Percentiles rank a stretch among this genome's conserved stretches.
Conservation (phyloP, 169 alveolate species). For the Plasmodium relictum region DNA sequence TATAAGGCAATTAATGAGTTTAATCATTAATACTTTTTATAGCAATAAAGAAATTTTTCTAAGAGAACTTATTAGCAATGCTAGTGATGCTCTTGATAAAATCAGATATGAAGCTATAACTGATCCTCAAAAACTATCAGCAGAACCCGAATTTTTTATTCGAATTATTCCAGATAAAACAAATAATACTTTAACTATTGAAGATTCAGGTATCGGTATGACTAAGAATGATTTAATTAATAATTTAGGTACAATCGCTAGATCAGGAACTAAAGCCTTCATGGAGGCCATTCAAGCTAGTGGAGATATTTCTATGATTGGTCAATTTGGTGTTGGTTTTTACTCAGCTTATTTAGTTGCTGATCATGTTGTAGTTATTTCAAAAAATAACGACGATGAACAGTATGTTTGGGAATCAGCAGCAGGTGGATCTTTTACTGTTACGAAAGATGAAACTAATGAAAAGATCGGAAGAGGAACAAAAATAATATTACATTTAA, state of each 20-base stretch:
- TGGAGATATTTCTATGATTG: constrained; percentile 99
- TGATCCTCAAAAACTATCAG: constrained; percentile 94
- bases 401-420: constrained; percentile 99
- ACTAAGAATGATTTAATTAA: constrained; percentile 97
- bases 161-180: constrained; percentile 97
- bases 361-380: constrained; percentile 97
- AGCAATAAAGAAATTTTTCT: constrained; percentile 99
- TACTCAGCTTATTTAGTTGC: constrained; percentile 99
- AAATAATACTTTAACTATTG: constrained; percentile 95
- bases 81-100: constrained; percentile 99
- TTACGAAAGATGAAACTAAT: constrained; percentile 93
- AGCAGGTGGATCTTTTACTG: constrained; percentile 99
- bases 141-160: constrained; percentile 95
- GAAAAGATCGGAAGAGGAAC: constrained; percentile 96
- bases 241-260: constrained; percentile 99
- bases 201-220: constrained; percentile 99
- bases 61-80: constrained; percentile 99
- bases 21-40: constrained; percentile 99
- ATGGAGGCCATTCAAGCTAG: constrained; percentile 98
- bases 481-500: constrained; percentile 95
- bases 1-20: constrained; percentile 97
- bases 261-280: constrained; percentile 99
- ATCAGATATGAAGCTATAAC: constrained; percentile 98
- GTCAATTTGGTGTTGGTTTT: constrained; percentile 99
- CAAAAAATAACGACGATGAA: constrained; percentile 97